phyloP scores from a whole-genome alignment of 2,329 filamentous ascomycete species.

The Microascus cirrosus region DNA sequence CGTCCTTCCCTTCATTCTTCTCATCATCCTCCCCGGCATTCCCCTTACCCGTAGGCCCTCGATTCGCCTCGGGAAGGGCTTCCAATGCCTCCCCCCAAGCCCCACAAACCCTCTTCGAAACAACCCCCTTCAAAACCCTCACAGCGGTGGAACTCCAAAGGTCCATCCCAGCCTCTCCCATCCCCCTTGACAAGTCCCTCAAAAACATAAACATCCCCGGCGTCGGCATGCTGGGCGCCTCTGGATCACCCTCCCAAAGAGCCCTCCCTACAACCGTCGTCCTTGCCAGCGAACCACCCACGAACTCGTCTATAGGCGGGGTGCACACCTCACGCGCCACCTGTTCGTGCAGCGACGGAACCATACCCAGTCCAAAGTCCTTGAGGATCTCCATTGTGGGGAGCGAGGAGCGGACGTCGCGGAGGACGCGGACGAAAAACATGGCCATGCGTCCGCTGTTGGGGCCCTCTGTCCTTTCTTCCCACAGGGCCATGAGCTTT shows the following conservation, averaged over 20 bases:
- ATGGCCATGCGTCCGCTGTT: slow-evolving; percentile 42
- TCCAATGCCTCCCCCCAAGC: slow-evolving; percentile 33
- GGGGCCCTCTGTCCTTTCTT: slow-evolving; percentile 28
- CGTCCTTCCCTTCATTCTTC: slow-evolving; percentile 7
- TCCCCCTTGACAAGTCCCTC: slow-evolving; percentile 49
- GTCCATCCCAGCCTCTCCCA: slow-evolving; percentile 63
- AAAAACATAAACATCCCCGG: slow-evolving; percentile 63
- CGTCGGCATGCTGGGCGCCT: slow-evolving; percentile 69
- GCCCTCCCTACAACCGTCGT: slow-evolving; percentile 47
- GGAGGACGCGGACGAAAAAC: slow-evolving; percentile 62
- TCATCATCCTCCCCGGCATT: slow-evolving; percentile 7
- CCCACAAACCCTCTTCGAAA: slow-evolving; percentile 38
- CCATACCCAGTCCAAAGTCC: slow-evolving; percentile 46
- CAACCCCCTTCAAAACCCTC: slow-evolving; percentile 44
- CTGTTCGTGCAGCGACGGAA: slow-evolving; percentile 52
- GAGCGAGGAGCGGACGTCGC: slow-evolving; percentile 60
- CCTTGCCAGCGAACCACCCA: slow-evolving; percentile 25
- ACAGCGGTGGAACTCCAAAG: slow-evolving; percentile 70
- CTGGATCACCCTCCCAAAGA: slow-evolving; percentile 71
- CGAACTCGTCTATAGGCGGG: slow-evolving; percentile 36
- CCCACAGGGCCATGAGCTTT: slow-evolving; percentile 40
- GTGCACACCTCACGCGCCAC: slow-evolving; percentile 43
- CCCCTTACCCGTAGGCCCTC: not conserved
- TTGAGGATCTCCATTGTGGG: slow-evolving; percentile 39
- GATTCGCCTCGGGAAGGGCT: slow-evolving; percentile 9